These are phyloP conservation scores for Lachancea kluyveri DNA, from an alignment of 805 yeast species.

Conservation along the genomic window DNA sequence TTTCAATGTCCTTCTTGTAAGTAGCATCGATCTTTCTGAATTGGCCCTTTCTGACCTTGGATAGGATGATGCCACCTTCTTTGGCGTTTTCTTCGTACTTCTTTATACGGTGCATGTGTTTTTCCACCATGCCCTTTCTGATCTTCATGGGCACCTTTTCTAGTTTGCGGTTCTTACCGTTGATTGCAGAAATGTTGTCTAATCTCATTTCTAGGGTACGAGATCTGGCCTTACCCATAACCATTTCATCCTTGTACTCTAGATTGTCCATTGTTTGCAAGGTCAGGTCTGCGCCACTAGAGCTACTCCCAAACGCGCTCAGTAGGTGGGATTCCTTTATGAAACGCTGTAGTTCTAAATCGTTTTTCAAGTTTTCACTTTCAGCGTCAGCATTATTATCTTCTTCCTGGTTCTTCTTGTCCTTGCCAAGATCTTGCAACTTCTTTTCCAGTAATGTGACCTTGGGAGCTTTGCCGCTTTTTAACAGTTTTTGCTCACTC, in stretches of 20 bases:
- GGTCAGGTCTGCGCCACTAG: conserved; percentile 65
- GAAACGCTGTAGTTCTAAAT: conserved; percentile 64
- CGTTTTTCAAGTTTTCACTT: conserved; percentile 56
- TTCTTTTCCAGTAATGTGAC: conserved; percentile 8
- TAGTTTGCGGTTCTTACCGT: conserved; percentile 36
- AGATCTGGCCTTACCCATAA: conserved; percentile 63
- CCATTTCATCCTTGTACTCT: conserved; percentile 37
- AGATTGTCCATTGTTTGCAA: conserved; percentile 47
- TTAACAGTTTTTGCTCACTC: conserved; percentile 45
- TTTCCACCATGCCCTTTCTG: conserved; percentile 74
- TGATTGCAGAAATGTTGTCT: conserved; percentile 39
- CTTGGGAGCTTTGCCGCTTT: conserved; percentile 53
- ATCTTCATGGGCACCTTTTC: conserved; percentile 87
- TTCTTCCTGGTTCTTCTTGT: conserved; percentile 10
- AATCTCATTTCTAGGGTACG: conserved; percentile 58
- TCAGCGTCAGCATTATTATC: conserved; percentile 34
- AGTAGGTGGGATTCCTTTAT: conserved; percentile 65
- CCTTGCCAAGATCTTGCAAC: conserved; percentile 17
- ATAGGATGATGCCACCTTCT: conserved; percentile 85
- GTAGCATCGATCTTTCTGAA: conserved; percentile 51
- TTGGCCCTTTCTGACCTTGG: conserved; percentile 63
- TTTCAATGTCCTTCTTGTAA: conserved; percentile 31
- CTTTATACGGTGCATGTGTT: conserved; percentile 44
- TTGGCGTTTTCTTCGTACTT: conserved; percentile 70
- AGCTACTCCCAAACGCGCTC: conserved; percentile 31